Conservation (phyloP, 352 stramenopile species). For the Globisporangium nunn region DNA sequence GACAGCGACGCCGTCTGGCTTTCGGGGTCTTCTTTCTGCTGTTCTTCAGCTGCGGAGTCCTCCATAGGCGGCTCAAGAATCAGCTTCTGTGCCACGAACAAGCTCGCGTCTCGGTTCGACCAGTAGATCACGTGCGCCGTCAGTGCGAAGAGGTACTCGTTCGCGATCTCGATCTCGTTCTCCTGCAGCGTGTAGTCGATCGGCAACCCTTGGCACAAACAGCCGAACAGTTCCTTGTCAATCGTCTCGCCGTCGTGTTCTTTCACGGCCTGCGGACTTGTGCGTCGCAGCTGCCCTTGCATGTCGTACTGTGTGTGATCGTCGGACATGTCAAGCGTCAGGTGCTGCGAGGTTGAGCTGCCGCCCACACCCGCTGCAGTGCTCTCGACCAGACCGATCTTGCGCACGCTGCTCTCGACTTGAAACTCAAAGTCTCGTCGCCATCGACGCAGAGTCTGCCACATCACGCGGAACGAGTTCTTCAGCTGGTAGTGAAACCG, state of each 20-base stretch:
- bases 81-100: constrained; percentile 89
- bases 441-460: constrained; percentile 68
- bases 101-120: constrained; percentile 86
- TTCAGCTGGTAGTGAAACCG: constrained; percentile 83
- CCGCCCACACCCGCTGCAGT: background rate
- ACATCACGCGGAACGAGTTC: constrained; percentile 77
- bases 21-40: constrained; percentile 4
- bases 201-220: constrained; percentile 55
- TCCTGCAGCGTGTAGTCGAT: constrained; percentile 90
- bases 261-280: constrained; percentile 14
- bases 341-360: background rate
- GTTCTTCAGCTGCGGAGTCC: background rate
- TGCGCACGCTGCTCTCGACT: constrained; percentile 57
- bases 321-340: constrained; percentile 9
- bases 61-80: constrained; percentile 61
- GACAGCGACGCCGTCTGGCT: constrained; percentile 12
- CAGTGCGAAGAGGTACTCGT: constrained; percentile 91
- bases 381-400: constrained; percentile 67
- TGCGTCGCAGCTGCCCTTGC: background rate
- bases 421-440: constrained; percentile 69
- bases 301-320: constrained; percentile 5
- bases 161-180: constrained; percentile 92
- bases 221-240: constrained; percentile 47
- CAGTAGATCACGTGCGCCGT: constrained; percentile 91
- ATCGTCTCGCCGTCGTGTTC: constrained; percentile 27